Percentiles rank a stretch among this genome's conserved stretches.
Conservation (phyloP, 352 stramenopile species). For the Globisporangium cystogenes region DNA sequence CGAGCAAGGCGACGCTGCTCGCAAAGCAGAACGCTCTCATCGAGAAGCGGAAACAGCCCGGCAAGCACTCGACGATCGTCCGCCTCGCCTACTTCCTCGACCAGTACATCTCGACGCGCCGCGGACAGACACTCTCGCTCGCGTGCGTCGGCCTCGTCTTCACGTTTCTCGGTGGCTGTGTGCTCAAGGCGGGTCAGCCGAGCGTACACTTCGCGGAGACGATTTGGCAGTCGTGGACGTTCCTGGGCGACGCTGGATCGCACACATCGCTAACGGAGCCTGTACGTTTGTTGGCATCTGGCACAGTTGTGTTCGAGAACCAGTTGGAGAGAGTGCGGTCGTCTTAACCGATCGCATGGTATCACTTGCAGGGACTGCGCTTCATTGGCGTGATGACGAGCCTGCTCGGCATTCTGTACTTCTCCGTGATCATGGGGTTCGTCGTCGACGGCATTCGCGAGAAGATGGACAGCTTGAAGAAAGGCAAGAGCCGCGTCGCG, state of each 20-base stretch:
- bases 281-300: constrained; percentile 12
- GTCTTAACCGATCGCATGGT: neutral
- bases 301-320: no score
- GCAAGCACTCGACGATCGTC: constrained; percentile 30
- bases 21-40: constrained; percentile 15
- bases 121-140: constrained; percentile 44
- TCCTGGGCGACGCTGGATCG: constrained; percentile 39
- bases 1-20: constrained; percentile 2
- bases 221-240: constrained; percentile 64
- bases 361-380: constrained; percentile 27
- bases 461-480: constrained; percentile 87
- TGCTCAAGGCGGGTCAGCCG: constrained; percentile 33
- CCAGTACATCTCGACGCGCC: constrained; percentile 57
- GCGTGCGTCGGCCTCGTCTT: constrained; percentile 36
- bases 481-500: constrained; percentile 78
- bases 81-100: constrained; percentile 49
- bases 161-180: constrained; percentile 30
- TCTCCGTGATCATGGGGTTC: constrained; percentile 89
- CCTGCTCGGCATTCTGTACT: constrained; percentile 76
- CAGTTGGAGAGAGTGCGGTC: no score
- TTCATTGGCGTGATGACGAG: constrained; percentile 56
- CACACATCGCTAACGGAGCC: constrained; percentile 33
- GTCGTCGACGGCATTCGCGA: constrained; percentile 83
- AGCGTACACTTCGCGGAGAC: constrained; percentile 27
- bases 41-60: constrained; percentile 7